Evolutionary conservation across 2,329 filamentous ascomycete genomes (phyloP).

Genomic region (Amesomyces nigricolor): DNA sequence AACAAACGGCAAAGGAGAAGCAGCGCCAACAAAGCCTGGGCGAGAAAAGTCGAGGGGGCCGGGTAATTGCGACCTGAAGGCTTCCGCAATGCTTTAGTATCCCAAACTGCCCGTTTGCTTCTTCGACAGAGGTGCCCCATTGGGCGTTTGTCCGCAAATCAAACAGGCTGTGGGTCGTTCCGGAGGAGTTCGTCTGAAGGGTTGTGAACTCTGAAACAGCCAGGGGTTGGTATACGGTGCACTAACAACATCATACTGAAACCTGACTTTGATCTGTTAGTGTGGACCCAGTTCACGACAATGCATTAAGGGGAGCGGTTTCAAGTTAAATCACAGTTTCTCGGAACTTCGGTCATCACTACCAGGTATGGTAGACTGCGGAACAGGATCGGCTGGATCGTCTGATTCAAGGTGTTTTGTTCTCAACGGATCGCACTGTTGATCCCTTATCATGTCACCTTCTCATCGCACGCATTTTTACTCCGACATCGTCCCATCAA

Average conservation of each 20-base stretch:
- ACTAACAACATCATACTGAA: not conserved
- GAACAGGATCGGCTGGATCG: slow-evolving; percentile 3
- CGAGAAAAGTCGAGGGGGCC: too few relatives aligned
- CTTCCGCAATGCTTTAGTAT: not conserved
- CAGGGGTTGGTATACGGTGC: not conserved
- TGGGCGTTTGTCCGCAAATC: not conserved
- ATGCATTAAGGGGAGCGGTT: slow-evolving; percentile 5
- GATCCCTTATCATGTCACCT: too few relatives aligned
- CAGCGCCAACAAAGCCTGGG: not conserved
- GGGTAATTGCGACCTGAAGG: too few relatives aligned
- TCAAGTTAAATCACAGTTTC: slow-evolving; percentile 7
- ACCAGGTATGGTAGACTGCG: not conserved
- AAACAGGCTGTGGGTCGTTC: not conserved
- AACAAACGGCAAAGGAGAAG: not conserved
- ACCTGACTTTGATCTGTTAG: not conserved
- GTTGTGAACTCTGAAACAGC: slow-evolving; percentile 2
- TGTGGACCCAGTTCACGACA: not conserved
- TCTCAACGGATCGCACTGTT: not conserved
- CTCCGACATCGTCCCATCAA: not conserved
- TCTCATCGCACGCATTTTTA: too few relatives aligned
- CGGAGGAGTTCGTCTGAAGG: slow-evolving; percentile 6
- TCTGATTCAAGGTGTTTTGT: not conserved
- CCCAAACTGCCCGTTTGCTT: not conserved
- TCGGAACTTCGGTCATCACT: not conserved
- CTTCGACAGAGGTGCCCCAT: slow-evolving; percentile 3